Base-by-base conservation (phyloP, 768 basidiomycete species). In the Zangia roseola region DNA sequence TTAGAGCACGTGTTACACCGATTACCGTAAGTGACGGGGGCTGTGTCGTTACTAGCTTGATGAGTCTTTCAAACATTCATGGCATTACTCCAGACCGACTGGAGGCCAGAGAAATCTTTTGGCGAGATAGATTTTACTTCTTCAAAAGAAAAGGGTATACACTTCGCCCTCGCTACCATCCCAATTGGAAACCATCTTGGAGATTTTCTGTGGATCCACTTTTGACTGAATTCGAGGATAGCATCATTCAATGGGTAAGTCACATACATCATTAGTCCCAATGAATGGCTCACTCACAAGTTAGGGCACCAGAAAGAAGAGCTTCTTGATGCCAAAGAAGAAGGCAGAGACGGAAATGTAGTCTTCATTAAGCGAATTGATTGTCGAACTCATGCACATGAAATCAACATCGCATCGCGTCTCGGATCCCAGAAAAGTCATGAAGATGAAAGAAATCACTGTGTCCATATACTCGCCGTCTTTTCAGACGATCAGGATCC, bases 181-280 rank as follows among this genome's bases (percentile, higher is more conserved):
- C 26, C 2, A 7, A 26, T 6, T 26, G 26, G 26, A 3, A 26
- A 26, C 26, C 26, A 7, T 70, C 66, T 9, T 71, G 70, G 70
- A 46, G 14, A 13, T 30, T 17, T 2, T 9, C 7, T 0, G 20
- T 12, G 0, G 12, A 49, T 10, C 47, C 21, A 13, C 31, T 38
- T 12, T 1, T 21, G 2, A 28, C 5, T 6, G 13, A 19, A 4
- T 55, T 41, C 12, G 54, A 54, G n/a, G 53, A 54, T 19, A 43
- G 36, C 13, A 55, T 54, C 1, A 23, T 36, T 20, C 52, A 55
- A 7, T 54, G 46, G 52, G 52, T 55, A 3, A 14, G 40, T 44
- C 14, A 6, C 9, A 10, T 47, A n/a, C n/a, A n/a, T n/a, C n/a
- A 16, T 13, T 10, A 12, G 12, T 28, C 2, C 13, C 3, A 2